Evolutionary conservation across 208 protist species (phyloP).

Genomic region (Leishmania mexicana): DNA sequence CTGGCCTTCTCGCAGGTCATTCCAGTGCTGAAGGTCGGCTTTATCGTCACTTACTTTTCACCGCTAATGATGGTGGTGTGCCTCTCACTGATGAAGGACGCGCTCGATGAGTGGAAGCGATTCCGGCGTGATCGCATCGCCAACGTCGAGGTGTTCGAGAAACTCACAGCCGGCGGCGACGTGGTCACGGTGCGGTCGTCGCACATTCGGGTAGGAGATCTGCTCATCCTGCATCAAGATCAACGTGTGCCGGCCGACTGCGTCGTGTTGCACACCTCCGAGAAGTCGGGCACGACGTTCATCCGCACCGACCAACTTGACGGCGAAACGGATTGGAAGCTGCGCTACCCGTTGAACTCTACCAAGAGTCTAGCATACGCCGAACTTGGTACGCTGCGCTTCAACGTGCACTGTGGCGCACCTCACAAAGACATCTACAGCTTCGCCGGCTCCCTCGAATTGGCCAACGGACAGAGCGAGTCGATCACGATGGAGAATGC

Average conservation of each 20-base stretch:
- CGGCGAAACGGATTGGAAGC: slow-evolving; percentile 99
- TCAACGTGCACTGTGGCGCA: slow-evolving; percentile 71
- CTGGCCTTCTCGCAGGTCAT: slow-evolving; percentile 86
- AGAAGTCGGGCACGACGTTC: slow-evolving; percentile 95
- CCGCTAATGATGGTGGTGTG: slow-evolving; percentile 93
- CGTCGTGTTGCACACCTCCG: slow-evolving; percentile 96
- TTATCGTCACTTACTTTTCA: slow-evolving; percentile 96
- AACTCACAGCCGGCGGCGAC: slow-evolving; percentile 54
- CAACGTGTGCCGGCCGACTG: slow-evolving; percentile 97
- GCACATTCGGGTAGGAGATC: slow-evolving; percentile 95
- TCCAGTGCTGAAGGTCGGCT: slow-evolving; percentile 84
- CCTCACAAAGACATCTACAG: slow-evolving; percentile 97
- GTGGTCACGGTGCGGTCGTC: slow-evolving; percentile 55
- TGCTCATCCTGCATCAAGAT: slow-evolving; percentile 93
- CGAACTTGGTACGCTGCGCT: slow-evolving; percentile 41
- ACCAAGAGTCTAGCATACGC: slow-evolving; percentile 46
- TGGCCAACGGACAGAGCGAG: slow-evolving; percentile 63
- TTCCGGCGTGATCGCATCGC: slow-evolving; percentile 85
- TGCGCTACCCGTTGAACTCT: slow-evolving; percentile 63
- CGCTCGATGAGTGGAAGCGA: slow-evolving; percentile 95
- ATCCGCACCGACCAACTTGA: slow-evolving; percentile 99
- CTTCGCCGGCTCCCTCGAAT: slow-evolving; percentile 92
- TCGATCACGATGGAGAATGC: slow-evolving; percentile 94
- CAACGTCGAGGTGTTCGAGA: slow-evolving; percentile 82
- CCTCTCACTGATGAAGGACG: slow-evolving; percentile 94